Evolutionary conservation across 2,329 filamentous ascomycete genomes (phyloP).

Genomic region (Neofusicoccum parvum): DNA sequence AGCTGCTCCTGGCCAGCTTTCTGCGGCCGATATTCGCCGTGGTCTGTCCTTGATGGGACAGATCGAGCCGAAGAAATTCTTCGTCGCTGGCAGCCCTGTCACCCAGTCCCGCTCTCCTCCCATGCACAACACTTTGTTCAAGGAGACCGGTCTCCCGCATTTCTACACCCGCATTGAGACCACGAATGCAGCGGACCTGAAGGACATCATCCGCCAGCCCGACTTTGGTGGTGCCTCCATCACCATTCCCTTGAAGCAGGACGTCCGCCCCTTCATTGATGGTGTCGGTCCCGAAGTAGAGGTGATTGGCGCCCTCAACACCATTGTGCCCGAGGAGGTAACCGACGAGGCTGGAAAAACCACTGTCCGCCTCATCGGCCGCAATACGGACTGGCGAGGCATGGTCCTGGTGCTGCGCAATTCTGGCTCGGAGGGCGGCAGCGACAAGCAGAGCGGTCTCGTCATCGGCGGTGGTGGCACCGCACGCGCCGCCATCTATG

Average conservation of each 20-base stretch:
- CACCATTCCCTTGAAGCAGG: constrained; percentile 91
- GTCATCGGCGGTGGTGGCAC: constrained; percentile 93
- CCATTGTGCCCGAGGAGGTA: constrained; percentile 67
- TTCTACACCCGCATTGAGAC: constrained; percentile 79
- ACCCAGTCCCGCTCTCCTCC: constrained; percentile 80
- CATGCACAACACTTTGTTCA: constrained; percentile 86
- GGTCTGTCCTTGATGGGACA: constrained; percentile 78
- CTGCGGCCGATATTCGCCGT: constrained; percentile 81
- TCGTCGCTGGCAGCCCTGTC: constrained; percentile 85
- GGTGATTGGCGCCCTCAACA: constrained; percentile 91
- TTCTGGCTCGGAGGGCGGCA: constrained; percentile 54
- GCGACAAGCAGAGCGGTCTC: constrained; percentile 55
- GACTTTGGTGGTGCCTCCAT: constrained; percentile 93
- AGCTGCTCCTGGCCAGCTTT: constrained; percentile 91
- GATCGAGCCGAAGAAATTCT: constrained; percentile 75
- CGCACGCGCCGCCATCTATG: constrained; percentile 86
- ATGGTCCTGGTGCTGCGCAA: constrained; percentile 79
- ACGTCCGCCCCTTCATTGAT: constrained; percentile 81
- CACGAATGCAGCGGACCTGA: constrained; percentile 59
- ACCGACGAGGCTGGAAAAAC: constrained; percentile 45
- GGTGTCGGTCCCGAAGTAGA: constrained; percentile 76
- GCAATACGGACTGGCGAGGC: constrained; percentile 95
- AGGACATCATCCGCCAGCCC: constrained; percentile 65
- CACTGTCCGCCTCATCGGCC: constrained; percentile 66
- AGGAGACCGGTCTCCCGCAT: constrained; percentile 77